Evolutionary conservation across 306 rosid species (phyloP), one percentile per base, ranked within the genome.

Genomic region (Cotoneaster glaucophyllus): DNA sequence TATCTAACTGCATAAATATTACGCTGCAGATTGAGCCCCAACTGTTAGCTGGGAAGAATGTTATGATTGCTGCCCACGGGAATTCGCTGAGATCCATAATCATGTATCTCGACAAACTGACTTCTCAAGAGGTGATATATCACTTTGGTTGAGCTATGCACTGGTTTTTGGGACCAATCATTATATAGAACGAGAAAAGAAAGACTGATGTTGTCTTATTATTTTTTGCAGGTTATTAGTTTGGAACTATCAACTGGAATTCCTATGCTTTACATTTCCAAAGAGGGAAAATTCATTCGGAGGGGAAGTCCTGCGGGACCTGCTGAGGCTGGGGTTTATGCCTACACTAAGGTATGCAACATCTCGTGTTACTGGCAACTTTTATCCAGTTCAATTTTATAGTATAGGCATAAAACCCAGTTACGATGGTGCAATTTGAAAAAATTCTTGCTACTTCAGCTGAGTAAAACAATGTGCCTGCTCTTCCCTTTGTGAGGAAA

Each of bases 21-120:
- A 26, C 70, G 18, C 18, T 87, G 89, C 90, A 96, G 98, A 92
- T 96, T 81, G 97, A 88, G 74, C 97, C 97, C 61, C 91, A 96
- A 67, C 98, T 96, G 79, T 80, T 78, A 78, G 86, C 97, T 14
- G 99, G 99, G 82, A 92, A 90, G 87, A 92, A 92, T 81, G 92
- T 96, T 61, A 90, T 96, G 99, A 92, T 96, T 79, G 91, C 99
- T 24, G 99, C 99, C 26, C 99, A 96, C 61, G 99, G 99, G 84
- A 96, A 96, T 82, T 96, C 99, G 65, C 75, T 96, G 90, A 88
- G 99, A 82, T 96, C 98, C 84, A 92, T 96, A 67, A 96, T 96
- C 63, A 96, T 96, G 99, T 96, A 96, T 80, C 98, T 96, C 31
- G 99, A 96, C 83, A 87, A 92, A 79, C 85, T 96, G 79, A 96